Base-by-base conservation (phyloP, 208 protist genomes). In the Novymonas esmeraldas region DNA sequence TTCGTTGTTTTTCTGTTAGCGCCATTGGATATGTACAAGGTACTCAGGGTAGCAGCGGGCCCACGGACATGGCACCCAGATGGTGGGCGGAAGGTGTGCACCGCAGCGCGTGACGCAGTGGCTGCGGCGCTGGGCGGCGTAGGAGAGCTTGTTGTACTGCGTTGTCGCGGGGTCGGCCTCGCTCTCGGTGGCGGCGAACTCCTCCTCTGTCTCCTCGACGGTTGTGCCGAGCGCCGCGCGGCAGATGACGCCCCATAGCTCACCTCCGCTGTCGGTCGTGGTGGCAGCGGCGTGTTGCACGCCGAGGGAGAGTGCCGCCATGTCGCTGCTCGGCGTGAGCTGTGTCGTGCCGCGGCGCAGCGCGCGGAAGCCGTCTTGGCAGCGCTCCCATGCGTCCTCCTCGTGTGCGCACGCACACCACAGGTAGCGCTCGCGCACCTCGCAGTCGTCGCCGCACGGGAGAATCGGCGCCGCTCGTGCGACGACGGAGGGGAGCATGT, bases 401-500 rank as follows among this genome's bases (percentile, higher is more conserved):
- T 87, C 80, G 68, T 71, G 36, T 7, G 7, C 45, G 63, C 87
- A 89, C 7, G 74, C 41, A 39, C 69, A 84, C 82, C 83, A 93
- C 2, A 85, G 41, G 52, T 85, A 86, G 11, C 87, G 73, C 34
- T 93, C 87, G 39, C 81, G 82, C 20, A 86, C 76, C 55, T 93
- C 87, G 51, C 70, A 81, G 60, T 93, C 82, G 48, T 89, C 87
- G 39, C 65, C 70, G 74, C 77, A 89, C n/a, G 73, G 63, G 34
- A 88, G 54, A 46, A 84, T 55, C 6, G 71, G 64, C 16, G 41
- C 28, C 7, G 65, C 49, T 20, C 51, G 41, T 34, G 45, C 66
- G 0, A 88, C 56, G 26, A 48, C 54, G 31, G 76, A 66, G 24
- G 87, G 80, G 20, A 73, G 56, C 26, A 67, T 54, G 73, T 81